phyloP scores from a whole-genome alignment of 129 eudicot species.

The Solidago caesia region DNA sequence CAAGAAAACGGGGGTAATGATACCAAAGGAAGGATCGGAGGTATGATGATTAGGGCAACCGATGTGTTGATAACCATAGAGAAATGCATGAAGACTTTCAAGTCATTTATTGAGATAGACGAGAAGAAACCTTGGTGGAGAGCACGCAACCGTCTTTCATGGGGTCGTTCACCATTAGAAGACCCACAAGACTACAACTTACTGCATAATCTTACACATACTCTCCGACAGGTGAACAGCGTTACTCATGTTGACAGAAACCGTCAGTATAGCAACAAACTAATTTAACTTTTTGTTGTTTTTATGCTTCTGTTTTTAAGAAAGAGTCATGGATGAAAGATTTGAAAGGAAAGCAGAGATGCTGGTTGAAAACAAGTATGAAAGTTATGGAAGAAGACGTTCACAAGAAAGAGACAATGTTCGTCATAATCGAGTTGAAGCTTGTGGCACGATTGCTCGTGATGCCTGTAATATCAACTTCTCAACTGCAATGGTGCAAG shows the following conservation, averaged over 20 bases:
- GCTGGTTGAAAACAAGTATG: constrained; percentile 45
- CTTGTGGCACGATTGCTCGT: constrained; percentile 46
- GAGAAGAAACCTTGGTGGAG: constrained; percentile 48
- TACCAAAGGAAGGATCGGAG: constrained; percentile 28
- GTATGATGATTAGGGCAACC: constrained; percentile 35
- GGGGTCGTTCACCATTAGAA: constrained; percentile 48
- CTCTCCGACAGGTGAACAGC: constrained; percentile 44
- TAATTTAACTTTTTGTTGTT: neutral
- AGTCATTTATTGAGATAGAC: constrained; percentile 44
- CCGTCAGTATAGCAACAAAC: neutral
- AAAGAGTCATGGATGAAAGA: constrained; percentile 46
- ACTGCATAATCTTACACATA: constrained; percentile 35
- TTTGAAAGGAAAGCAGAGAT: constrained; percentile 40
- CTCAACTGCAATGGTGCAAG: constrained; percentile 65
- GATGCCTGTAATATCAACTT: constrained; percentile 48
- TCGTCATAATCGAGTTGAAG: constrained; percentile 45
- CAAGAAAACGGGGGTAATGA: constrained; percentile 27
- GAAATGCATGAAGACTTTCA: constrained; percentile 56
- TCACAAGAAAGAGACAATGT: constrained; percentile 36
- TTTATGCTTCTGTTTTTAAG: constrained; percentile 28
- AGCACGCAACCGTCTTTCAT: constrained; percentile 27
- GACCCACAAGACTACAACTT: constrained; percentile 56
- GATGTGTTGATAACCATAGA: constrained; percentile 45
- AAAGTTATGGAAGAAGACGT: constrained; percentile 19
- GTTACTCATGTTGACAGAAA: neutral